Evolutionary conservation across 768 basidiomycete species (phyloP), one percentile per base, ranked within the genome.

Genomic region (Phaeotremella fagi): DNA sequence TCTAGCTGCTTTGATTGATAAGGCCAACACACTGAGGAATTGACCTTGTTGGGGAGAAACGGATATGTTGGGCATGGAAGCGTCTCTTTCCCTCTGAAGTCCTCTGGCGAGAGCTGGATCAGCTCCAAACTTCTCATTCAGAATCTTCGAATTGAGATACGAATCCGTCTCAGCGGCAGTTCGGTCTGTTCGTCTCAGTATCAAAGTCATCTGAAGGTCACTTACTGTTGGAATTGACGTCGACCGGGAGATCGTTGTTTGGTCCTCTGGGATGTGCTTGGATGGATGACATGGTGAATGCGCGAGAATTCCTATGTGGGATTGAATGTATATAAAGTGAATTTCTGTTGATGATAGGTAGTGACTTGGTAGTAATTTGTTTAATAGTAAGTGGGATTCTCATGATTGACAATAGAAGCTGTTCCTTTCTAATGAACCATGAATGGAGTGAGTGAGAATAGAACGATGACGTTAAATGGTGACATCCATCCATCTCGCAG

Each of bases 1-100:
- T 51, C 78, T 73, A 74, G 81, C 82, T 35, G 83, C 83, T 14
- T 77, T 71, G 28, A 82, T 77, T 2, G 81, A 78, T 37, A 73
- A 72, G 4, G 78, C 81, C 29, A 83, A 54, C 4, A 85, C 76
- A 54, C 80, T 76, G 53, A 85, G 60, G 55, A 83, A 77, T 65
- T 83, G 68, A n/a, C 68, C 68, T 44, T 70, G 68, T 50, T 59
- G 45, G 16, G 64, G 37, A 6, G 50, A 45, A 1, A 70, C 58
- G 2, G 55, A 46, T n/a, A 70, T 70, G 20, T 59, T 43, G 9
- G 68, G 68, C 38, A 70, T 55, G 3, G 52, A 59, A 7, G 57
- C 60, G 24, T 64, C 64, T 1, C 52, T 31, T 22, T 60, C 64
- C 37, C 68, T 29, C 27, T 55, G 29, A 29, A 27, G 35, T n/a